Evolutionary conservation across 208 protist species (phyloP).

Genomic region (Trypanosoma scelopori): DNA sequence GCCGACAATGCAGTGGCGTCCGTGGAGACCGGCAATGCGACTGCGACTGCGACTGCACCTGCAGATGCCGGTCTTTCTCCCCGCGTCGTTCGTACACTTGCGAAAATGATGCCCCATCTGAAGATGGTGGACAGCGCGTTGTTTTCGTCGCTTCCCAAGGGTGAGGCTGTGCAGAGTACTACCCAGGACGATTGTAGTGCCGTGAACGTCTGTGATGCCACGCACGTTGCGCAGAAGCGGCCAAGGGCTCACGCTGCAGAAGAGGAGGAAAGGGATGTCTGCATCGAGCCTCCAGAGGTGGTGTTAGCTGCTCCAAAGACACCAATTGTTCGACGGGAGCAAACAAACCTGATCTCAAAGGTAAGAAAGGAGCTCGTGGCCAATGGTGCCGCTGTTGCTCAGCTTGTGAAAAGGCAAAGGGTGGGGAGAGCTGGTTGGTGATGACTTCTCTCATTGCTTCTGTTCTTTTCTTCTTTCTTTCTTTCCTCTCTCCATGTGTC

Average conservation of each 20-base stretch:
- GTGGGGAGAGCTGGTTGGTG: constrained; percentile 39
- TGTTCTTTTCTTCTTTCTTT: background rate
- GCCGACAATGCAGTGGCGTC: constrained; percentile 5
- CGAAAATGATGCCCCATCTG: constrained; percentile 16
- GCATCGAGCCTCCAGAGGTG: constrained; percentile 46
- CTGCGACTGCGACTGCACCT: background rate
- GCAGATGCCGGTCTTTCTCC: background rate
- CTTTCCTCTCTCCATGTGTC: background rate
- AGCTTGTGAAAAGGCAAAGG: constrained; percentile 39
- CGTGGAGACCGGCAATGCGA: background rate
- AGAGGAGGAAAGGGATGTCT: constrained; percentile 51
- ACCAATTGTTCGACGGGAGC: constrained; percentile 67
- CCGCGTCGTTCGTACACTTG: constrained; percentile 1
- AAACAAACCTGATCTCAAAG: constrained; percentile 31
- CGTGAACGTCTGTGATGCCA: background rate
- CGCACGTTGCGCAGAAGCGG: background rate
- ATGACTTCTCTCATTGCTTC: constrained; percentile 9
- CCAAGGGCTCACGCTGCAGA: background rate
- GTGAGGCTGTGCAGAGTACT: background rate
- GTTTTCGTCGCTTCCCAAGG: constrained; percentile 10
- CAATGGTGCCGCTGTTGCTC: constrained; percentile 39
- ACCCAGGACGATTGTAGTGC: background rate
- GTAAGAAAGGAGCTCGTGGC: constrained; percentile 24
- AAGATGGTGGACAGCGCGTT: constrained; percentile 22
- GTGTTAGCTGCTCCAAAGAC: constrained; percentile 30